These are phyloP conservation scores for Mallotus japonicus DNA, from an alignment of 441 rosid genomes.

Conservation along the genomic window DNA sequence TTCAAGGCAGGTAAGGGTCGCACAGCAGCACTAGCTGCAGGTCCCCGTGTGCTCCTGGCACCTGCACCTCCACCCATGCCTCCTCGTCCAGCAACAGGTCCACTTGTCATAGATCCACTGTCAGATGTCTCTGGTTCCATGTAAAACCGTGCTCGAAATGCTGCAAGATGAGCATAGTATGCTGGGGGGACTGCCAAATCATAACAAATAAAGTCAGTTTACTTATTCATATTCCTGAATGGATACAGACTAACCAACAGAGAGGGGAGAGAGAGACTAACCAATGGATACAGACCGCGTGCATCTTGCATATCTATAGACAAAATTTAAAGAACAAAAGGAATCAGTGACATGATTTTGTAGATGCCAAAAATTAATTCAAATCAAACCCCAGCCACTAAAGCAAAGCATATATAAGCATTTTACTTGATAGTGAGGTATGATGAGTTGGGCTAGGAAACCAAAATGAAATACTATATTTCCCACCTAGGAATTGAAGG, in stretches of 20 bases:
- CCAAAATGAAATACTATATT: too few relatives aligned
- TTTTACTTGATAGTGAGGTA: too few relatives aligned
- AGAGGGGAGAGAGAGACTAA: conserved; percentile 28
- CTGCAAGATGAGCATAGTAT: conserved; percentile 95
- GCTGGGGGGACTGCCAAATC: conserved; percentile 81
- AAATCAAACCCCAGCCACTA: neutral
- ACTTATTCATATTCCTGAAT: too few relatives aligned
- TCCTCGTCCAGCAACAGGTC: conserved; percentile 56
- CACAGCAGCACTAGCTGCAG: conserved; percentile 45
- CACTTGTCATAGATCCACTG: conserved; percentile 90
- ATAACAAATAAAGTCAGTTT: neutral
- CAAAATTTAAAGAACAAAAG: neutral
- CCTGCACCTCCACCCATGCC: conserved; percentile 46
- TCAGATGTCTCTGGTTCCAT: conserved; percentile 99
- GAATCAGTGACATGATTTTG: neutral
- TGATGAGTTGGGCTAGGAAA: too few relatives aligned
- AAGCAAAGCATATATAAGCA: too few relatives aligned
- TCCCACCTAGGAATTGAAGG: neutral
- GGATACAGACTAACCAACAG: too few relatives aligned
- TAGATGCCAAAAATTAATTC: too few relatives aligned
- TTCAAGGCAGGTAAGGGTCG: conserved; percentile 81
- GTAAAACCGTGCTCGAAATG: conserved; percentile 93
- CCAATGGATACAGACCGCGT: conserved; percentile 94
- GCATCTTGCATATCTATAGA: conserved; percentile 85
- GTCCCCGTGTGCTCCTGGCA: conserved; percentile 57